phyloP scores from a whole-genome alignment of 306 rosid genomes.

The Trifolium dubium region DNA sequence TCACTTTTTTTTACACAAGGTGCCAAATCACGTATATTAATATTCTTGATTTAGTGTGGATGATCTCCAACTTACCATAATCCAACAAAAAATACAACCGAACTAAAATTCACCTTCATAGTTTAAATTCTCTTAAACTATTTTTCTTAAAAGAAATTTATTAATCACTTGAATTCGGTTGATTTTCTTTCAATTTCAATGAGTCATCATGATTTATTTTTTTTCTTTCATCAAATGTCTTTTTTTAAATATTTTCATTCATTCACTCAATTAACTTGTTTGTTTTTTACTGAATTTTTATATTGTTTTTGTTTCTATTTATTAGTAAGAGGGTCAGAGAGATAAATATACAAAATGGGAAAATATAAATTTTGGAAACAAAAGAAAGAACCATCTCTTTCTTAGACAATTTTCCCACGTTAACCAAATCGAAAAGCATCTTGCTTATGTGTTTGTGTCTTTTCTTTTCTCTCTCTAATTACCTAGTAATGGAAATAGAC shows the following conservation, averaged over 20 bases:
- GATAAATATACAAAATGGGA: constrained; percentile 39
- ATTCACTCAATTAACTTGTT: constrained; percentile 21
- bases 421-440: constrained; percentile 95
- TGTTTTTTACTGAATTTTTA: neutral
- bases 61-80: too few relatives aligned
- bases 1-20: too few relatives aligned
- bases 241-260: neutral
- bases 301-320: constrained; percentile 34
- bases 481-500: constrained; percentile 74
- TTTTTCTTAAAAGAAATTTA: too few relatives aligned
- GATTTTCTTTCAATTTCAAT: constrained; percentile 37
- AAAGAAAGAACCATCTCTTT: constrained; percentile 82
- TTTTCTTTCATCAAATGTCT: constrained; percentile 27
- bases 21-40: too few relatives aligned
- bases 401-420: constrained; percentile 95
- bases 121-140: too few relatives aligned
- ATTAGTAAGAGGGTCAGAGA: constrained; percentile 39
- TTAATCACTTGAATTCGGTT: too few relatives aligned
- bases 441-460: constrained; percentile 28
- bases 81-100: too few relatives aligned
- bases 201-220: constrained; percentile 47
- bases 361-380: constrained; percentile 43
- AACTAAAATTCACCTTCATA: too few relatives aligned
- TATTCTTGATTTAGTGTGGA: too few relatives aligned
- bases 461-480: constrained; percentile 34